These are phyloP conservation scores for Amanita pallidorosea DNA, from an alignment of 768 basidiomycete species.

Conservation along the genomic window DNA sequence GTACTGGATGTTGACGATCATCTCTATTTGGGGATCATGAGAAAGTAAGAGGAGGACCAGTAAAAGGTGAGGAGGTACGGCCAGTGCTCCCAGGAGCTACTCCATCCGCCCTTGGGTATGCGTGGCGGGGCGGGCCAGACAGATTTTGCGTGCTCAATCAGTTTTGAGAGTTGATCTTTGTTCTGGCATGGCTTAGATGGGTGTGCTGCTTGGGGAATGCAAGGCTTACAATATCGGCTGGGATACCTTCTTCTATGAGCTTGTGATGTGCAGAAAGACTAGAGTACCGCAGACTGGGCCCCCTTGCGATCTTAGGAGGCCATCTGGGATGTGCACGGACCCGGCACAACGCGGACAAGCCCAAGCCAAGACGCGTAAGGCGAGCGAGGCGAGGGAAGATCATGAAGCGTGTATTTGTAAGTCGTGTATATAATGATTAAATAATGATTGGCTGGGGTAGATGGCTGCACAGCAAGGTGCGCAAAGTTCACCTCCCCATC, in stretches of 20 bases:
- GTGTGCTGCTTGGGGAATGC: not conserved
- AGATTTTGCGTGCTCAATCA: constrained; percentile 12
- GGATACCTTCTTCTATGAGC: not conserved
- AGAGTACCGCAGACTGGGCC: too few relatives aligned
- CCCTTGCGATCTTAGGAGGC: too few relatives aligned
- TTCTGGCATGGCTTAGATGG: not conserved
- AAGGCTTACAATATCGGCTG: not conserved
- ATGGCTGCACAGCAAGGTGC: too few relatives aligned
- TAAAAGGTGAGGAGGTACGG: constrained; percentile 20
- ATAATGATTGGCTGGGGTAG: too few relatives aligned
- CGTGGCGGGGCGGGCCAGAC: constrained; percentile 16
- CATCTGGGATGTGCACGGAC: too few relatives aligned
- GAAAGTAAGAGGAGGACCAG: constrained; percentile 23
- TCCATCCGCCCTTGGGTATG: constrained; percentile 19
- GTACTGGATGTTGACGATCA: constrained; percentile 22
- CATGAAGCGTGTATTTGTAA: too few relatives aligned
- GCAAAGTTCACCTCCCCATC: too few relatives aligned
- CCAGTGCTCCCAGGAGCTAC: constrained; percentile 19
- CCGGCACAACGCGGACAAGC: too few relatives aligned
- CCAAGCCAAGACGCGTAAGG: too few relatives aligned
- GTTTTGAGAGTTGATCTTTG: not conserved
- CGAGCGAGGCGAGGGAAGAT: too few relatives aligned
- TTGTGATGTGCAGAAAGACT: not conserved
- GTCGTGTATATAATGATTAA: too few relatives aligned
- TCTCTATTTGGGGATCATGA: constrained; percentile 26